These are phyloP conservation scores for Leccinum sublutescens DNA, from an alignment of 768 basidiomycete species.

Conservation along the genomic window DNA sequence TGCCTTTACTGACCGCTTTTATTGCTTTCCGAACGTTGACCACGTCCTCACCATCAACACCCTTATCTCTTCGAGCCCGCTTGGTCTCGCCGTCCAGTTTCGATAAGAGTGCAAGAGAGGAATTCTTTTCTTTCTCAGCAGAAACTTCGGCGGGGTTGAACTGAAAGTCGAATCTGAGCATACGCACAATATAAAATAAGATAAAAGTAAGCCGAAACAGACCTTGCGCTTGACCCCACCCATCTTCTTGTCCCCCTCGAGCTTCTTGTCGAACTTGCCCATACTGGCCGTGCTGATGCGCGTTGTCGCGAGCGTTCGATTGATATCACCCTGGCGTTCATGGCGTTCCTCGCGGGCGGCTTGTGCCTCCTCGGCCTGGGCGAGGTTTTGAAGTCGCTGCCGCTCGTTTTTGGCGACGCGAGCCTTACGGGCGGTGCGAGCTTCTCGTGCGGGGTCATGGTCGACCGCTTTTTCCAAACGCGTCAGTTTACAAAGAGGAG, in stretches of 20 bases:
- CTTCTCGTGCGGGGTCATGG: slow-evolving; percentile 73
- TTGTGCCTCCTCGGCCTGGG: slow-evolving; percentile 46
- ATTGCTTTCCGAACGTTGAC: slow-evolving; percentile 91
- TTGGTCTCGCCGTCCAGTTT: slow-evolving; percentile 73
- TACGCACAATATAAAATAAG: too few species aligned
- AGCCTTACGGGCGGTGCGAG: slow-evolving; percentile 76
- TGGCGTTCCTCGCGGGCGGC: slow-evolving; percentile 32
- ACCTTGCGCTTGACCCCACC: slow-evolving; percentile 94
- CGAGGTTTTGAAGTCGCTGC: slow-evolving; percentile 69
- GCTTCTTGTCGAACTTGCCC: slow-evolving; percentile 88
- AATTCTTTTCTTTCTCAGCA: slow-evolving; percentile 62
- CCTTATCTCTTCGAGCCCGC: slow-evolving; percentile 44
- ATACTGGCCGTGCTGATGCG: slow-evolving; percentile 90
- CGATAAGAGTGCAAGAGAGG: slow-evolving; percentile 72
- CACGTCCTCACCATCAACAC: slow-evolving; percentile 42
- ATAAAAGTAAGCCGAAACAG: neutral
- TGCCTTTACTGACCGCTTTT: slow-evolving; percentile 66
- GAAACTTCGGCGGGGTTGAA: slow-evolving; percentile 82
- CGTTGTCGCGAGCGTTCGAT: slow-evolving; percentile 71
- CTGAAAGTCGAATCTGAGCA: slow-evolving; percentile 37
- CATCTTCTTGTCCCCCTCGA: slow-evolving; percentile 89
- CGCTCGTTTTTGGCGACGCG: slow-evolving; percentile 82
- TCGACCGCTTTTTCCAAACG: slow-evolving; percentile 56
- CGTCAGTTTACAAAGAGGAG: neutral
- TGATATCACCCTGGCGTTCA: slow-evolving; percentile 69